Evolutionary conservation across 345 rosid species (phyloP).

Genomic region (Syzygium jambos): DNA sequence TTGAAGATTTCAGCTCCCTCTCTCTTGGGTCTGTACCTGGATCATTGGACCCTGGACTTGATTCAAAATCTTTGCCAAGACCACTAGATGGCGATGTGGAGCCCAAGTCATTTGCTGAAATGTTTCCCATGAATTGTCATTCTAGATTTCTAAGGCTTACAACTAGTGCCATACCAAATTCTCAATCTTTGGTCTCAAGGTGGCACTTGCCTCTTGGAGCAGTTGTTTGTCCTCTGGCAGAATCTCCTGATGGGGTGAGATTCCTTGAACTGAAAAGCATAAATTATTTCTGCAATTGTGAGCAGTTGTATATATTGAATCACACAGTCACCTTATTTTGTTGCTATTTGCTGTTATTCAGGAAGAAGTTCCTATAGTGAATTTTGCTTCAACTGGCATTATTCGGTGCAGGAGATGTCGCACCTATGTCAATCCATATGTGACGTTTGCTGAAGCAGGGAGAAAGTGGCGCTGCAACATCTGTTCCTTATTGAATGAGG

Average conservation of each 20-base stretch:
- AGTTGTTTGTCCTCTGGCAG: slow-evolving; percentile 97
- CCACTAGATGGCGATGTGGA: slow-evolving; percentile 94
- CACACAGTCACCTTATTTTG: not conserved
- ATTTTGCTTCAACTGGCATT: slow-evolving; percentile 79
- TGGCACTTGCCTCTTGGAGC: slow-evolving; percentile 99
- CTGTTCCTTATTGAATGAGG: slow-evolving; percentile 86
- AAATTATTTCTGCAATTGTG: not conserved
- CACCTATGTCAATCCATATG: slow-evolving; percentile 91
- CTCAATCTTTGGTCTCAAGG: slow-evolving; percentile 86
- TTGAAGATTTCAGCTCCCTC: slow-evolving; percentile 80
- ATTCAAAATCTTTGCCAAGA: slow-evolving; percentile 73
- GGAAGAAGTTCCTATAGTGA: slow-evolving; percentile 93
- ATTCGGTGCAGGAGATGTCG: slow-evolving; percentile 99
- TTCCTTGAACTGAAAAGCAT: not conserved
- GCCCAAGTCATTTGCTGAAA: slow-evolving; percentile 52
- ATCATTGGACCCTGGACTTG: slow-evolving; percentile 72
- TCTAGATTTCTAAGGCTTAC: slow-evolving; percentile 85
- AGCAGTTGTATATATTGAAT: not conserved
- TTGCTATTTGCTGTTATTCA: slow-evolving; percentile 22
- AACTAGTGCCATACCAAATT: slow-evolving; percentile 78
- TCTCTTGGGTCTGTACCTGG: slow-evolving; percentile 76
- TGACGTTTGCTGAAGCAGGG: slow-evolving; percentile 89
- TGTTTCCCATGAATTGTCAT: slow-evolving; percentile 71
- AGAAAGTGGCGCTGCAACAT: slow-evolving; percentile 99
- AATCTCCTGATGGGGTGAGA: slow-evolving; percentile 90